A percentile compares a stretch with the other conserved stretches of the same genome.
Evolutionary conservation across 768 basidiomycete species (phyloP).

Genomic region (Multifurca ochricompacta): DNA sequence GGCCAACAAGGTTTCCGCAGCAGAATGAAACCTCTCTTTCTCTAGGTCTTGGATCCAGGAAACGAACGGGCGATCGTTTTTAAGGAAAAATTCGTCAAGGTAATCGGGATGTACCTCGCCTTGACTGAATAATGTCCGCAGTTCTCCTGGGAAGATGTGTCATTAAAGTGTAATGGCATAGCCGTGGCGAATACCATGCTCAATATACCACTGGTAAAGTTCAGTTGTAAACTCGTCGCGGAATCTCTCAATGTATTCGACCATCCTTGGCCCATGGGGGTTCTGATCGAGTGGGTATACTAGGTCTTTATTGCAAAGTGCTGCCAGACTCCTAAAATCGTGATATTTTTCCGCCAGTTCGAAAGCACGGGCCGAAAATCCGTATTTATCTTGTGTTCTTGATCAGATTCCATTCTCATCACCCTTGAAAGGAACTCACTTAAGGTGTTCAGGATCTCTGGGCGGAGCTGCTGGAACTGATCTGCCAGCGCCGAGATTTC

Average conservation of each 20-base stretch:
- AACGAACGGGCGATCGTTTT: conserved; percentile 48
- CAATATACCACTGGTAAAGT: conserved; percentile 89
- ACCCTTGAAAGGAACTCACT: conserved; percentile 40
- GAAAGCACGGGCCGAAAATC: conserved; percentile 64
- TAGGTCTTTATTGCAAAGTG: conserved; percentile 64
- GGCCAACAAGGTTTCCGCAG: conserved; percentile 53
- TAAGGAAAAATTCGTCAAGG: conserved; percentile 66
- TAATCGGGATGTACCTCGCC: conserved; percentile 53
- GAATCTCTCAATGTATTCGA: conserved; percentile 68
- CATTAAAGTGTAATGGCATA: not conserved
- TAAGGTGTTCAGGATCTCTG: conserved; percentile 71
- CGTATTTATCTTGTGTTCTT: conserved; percentile 47
- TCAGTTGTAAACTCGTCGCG: conserved; percentile 80
- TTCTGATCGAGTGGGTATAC: conserved; percentile 60
- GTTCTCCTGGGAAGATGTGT: conserved; percentile 46
- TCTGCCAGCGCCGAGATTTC: conserved; percentile 56
- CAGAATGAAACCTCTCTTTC: conserved; percentile 54
- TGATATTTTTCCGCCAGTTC: conserved; percentile 77
- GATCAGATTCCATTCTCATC: not conserved
- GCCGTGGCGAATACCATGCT: conserved; percentile 52
- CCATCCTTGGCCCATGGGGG: conserved; percentile 53
- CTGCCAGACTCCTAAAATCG: conserved; percentile 80
- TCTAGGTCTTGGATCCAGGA: conserved; percentile 89
- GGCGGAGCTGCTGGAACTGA: conserved; percentile 62
- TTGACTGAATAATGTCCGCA: conserved; percentile 75